A percentile compares a stretch with the other conserved stretches of the same genome.
Conservation (phyloP, 129 eudicot species). For the Pittosporum tobira region DNA sequence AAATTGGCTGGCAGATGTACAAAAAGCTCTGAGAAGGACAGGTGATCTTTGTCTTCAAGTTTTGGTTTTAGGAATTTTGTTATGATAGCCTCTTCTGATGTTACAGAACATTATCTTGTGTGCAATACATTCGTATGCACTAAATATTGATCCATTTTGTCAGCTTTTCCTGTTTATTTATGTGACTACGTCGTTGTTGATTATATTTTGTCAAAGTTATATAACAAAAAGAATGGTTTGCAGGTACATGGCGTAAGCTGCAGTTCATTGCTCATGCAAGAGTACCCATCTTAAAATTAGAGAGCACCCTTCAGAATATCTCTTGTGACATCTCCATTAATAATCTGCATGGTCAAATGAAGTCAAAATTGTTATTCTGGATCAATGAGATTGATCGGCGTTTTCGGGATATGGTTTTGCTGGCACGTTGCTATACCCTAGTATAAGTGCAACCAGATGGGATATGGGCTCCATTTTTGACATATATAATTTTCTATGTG, state of each 20-base stretch:
- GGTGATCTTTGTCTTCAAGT: conserved; percentile 35
- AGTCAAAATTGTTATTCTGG: conserved; percentile 79
- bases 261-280: conserved; percentile 65
- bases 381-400: conserved; percentile 68
- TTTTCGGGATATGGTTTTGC: conserved; percentile 78
- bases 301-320: conserved; percentile 40
- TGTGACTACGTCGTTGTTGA: background rate
- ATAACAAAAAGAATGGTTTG: conserved; percentile 6
- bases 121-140: too few species aligned
- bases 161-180: background rate
- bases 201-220: conserved; percentile 3
- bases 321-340: conserved; percentile 90
- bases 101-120: too few species aligned
- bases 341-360: conserved; percentile 87
- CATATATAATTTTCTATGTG: conserved; percentile 13
- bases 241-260: conserved; percentile 64
- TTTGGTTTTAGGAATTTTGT: background rate
- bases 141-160: too few species aligned
- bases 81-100: too few species aligned
- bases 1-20: conserved; percentile 41
- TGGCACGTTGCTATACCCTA: conserved; percentile 36
- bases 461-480: conserved; percentile 16
- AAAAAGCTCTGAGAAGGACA: conserved; percentile 48
- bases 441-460: conserved; percentile 9
- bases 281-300: conserved; percentile 74